Conservation (phyloP, 768 basidiomycete species). For the Rhizopogon vesiculosus region DNA sequence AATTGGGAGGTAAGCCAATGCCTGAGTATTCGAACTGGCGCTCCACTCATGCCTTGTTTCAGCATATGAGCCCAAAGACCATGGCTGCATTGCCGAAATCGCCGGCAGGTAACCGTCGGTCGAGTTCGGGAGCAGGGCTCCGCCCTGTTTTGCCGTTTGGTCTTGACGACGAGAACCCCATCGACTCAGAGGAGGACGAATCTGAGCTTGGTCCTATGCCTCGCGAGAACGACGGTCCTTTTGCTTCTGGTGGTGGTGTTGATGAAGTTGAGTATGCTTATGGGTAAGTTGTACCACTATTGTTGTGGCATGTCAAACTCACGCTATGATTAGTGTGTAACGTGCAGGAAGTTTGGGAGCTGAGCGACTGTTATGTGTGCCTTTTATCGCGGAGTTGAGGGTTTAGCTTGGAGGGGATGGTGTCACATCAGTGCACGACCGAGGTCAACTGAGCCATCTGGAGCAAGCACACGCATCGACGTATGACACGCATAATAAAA, state of each 20-base stretch:
- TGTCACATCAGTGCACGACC: too few relatives aligned
- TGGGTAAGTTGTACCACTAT: slow-evolving; percentile 46
- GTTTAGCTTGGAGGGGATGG: too few relatives aligned
- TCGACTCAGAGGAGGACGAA: slow-evolving; percentile 72
- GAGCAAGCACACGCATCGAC: too few relatives aligned
- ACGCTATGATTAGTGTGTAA: slow-evolving; percentile 19
- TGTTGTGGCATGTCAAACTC: not conserved
- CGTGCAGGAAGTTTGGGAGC: not conserved
- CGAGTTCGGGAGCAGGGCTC: slow-evolving; percentile 79
- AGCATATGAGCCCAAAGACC: slow-evolving; percentile 97
- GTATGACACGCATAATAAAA: too few relatives aligned
- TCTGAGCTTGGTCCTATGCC: slow-evolving; percentile 72
- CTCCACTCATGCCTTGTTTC: slow-evolving; percentile 4
- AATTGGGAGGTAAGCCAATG: slow-evolving; percentile 83
- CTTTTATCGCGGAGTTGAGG: too few relatives aligned
- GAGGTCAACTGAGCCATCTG: too few relatives aligned
- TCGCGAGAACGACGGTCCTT: slow-evolving; percentile 67
- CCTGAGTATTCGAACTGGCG: slow-evolving; percentile 1
- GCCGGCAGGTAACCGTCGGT: slow-evolving; percentile 75
- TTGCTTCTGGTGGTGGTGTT: slow-evolving; percentile 76
- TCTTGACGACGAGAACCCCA: slow-evolving; percentile 69
- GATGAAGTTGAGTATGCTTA: slow-evolving; percentile 90
- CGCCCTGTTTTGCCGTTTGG: slow-evolving; percentile 78
- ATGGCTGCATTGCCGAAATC: slow-evolving; percentile 92
- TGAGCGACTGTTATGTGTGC: not conserved